phyloP scores from a whole-genome alignment of 2,329 filamentous ascomycete genomes.

The Monilinia laxa region DNA sequence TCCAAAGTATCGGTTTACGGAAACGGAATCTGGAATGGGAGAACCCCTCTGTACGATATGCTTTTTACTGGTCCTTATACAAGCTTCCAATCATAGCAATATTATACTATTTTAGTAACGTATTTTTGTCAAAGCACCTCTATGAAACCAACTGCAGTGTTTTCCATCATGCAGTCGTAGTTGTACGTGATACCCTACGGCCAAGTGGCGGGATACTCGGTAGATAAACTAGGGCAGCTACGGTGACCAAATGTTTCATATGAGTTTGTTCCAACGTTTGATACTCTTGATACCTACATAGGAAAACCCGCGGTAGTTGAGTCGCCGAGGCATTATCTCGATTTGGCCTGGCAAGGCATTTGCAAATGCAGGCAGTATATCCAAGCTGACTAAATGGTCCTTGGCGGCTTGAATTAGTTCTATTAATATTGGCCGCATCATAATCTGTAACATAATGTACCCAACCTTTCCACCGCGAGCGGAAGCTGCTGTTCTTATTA shows the following conservation, averaged over 20 bases:
- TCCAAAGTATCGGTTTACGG: not conserved
- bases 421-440: not conserved
- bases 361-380: not conserved
- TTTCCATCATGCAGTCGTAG: not conserved
- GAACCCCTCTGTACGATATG: not conserved
- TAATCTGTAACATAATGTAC: not conserved
- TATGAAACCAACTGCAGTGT: not conserved
- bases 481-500: not conserved
- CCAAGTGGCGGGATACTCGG: not conserved
- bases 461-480: not conserved
- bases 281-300: not conserved
- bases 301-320: not conserved
- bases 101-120: not conserved
- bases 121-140: not conserved
- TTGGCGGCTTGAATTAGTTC: not conserved
- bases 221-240: not conserved
- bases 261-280: not conserved
- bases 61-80: not conserved
- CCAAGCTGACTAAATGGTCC: not conserved
- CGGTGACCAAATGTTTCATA: not conserved
- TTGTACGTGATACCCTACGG: not conserved
- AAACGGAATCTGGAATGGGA: not conserved
- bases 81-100: slow-evolving; percentile 3
- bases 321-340: slow-evolving; percentile 3
- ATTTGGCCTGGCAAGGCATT: not conserved